Base-by-base conservation (phyloP, 2,329 filamentous ascomycete genomes). In the Ophidiomyces ophidiicola region DNA sequence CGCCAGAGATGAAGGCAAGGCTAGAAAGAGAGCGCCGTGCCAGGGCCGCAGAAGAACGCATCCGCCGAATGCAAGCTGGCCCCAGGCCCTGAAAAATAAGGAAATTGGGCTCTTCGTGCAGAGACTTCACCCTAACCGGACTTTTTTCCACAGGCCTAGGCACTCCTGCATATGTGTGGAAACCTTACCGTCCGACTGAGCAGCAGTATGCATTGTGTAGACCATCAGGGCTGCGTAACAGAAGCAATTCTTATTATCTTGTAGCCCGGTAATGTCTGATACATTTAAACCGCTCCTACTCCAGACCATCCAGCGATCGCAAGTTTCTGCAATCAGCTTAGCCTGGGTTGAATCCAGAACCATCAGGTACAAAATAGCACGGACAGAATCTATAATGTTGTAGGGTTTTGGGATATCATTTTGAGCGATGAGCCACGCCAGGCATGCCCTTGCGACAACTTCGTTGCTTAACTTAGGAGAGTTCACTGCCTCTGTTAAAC, bases 21-120 rank as follows among this genome's bases (percentile, higher is more conserved):
- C 60, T 96, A 39, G 90, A 96, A 59, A 70, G 90, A 50, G 90
- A 98, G 63, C 70, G 86, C 50, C 79, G 88, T 53, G 90, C 90
- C 3, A 76, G 88, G 51, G 90, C 90, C 6, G 88, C 87, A 0
- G 90, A 96, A 62, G 87, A 88, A 64, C 76, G 88, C 54, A 70
- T 94, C 44, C 77, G 72, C 61, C 70, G 71, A 52, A 68, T 85
- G 71, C 71, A 75, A 51, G 63, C 53, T 28, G 52, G 50, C 6
- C n/a, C n/a, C n/a, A 33, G 7, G 1, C 12, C 31, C 31, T 14
- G 11, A 10, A 33, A 33, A 5, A 32, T 4, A 36, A 47, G 17
- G 20, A 33, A 36, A 35, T 14, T 19, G 23, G 19, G n/a, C 4
- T 28, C 10, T 26, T 24, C 14, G 2, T 21, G 2, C 2, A 8